phyloP scores from a whole-genome alignment of 2,329 filamentous ascomycete genomes.

The Whalleya microplaca region DNA sequence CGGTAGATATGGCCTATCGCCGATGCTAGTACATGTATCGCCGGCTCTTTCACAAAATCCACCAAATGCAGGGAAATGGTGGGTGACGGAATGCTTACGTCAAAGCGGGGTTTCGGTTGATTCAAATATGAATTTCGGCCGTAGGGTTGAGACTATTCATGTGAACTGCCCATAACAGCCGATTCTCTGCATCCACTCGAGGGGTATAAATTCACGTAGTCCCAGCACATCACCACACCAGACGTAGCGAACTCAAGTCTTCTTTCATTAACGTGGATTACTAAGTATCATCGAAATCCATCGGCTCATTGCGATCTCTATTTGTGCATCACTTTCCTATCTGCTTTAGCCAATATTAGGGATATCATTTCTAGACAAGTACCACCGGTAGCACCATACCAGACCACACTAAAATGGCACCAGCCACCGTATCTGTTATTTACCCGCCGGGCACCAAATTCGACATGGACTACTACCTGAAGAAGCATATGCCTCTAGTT shows the following conservation, averaged over 20 bases:
- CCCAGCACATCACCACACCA: not conserved
- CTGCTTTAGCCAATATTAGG: no score
- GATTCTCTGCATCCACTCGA: not conserved
- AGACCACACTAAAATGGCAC: constrained; percentile 14
- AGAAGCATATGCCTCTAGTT: constrained; percentile 50
- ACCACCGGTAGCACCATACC: not conserved
- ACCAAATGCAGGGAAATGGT: not conserved
- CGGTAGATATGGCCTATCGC: no score
- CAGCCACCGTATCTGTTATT: constrained; percentile 36
- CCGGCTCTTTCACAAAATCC: no score
- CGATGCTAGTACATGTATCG: no score
- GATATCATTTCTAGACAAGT: not conserved
- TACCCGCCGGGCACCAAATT: constrained; percentile 50
- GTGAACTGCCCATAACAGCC: not conserved
- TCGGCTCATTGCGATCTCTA: not conserved
- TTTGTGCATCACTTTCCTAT: not conserved
- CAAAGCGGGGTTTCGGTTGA: not conserved
- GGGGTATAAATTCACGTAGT: not conserved
- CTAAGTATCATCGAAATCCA: not conserved
- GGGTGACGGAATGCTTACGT: not conserved
- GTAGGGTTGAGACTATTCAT: not conserved
- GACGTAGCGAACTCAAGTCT: not conserved
- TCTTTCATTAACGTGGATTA: not conserved
- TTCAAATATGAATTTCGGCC: not conserved
- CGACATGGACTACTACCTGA: constrained; percentile 53